Evolutionary conservation across 208 protist genomes (phyloP).

Genomic region (Trypanosoma congolense): DNA sequence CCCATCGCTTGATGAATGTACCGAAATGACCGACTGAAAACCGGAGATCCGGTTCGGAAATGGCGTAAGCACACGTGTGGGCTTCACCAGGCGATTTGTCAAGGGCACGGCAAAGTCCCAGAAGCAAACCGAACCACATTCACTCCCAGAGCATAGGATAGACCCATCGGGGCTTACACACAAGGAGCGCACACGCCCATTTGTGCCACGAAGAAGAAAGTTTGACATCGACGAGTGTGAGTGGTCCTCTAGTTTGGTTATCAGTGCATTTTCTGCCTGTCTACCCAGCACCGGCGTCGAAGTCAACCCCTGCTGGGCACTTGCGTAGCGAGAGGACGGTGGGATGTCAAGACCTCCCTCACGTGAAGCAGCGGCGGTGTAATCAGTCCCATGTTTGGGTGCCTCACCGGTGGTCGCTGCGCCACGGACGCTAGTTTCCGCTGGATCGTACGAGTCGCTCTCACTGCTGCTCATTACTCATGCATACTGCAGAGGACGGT

Average conservation of each 20-base stretch:
- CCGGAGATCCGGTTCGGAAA: slow-evolving; percentile 80
- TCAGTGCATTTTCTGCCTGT: neutral
- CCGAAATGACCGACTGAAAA: slow-evolving; percentile 63
- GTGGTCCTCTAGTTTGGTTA: too few species aligned
- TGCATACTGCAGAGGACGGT: neutral
- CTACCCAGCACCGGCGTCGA: neutral
- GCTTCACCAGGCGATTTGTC: slow-evolving; percentile 31
- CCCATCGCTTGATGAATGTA: slow-evolving; percentile 37
- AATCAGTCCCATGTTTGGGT: neutral
- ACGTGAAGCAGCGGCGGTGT: neutral
- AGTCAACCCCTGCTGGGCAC: neutral
- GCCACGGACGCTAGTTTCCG: slow-evolving; percentile 14
- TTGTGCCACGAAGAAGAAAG: slow-evolving; percentile 41
- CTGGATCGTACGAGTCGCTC: slow-evolving; percentile 49
- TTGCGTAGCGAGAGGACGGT: neutral
- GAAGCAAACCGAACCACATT: slow-evolving; percentile 72
- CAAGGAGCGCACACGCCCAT: slow-evolving; percentile 53
- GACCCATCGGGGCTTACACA: slow-evolving; percentile 43
- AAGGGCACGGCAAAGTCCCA: slow-evolving; percentile 60
- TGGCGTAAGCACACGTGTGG: slow-evolving; percentile 69
- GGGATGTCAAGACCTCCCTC: too few species aligned
- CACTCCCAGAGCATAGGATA: slow-evolving; percentile 54
- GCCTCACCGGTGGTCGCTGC: neutral
- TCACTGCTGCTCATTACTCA: slow-evolving; percentile 38
- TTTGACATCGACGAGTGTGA: slow-evolving; percentile 8